Evolutionary conservation across 2,329 filamentous ascomycete species (phyloP), one percentile per base, ranked within the genome.

Genomic region (Penicillium vulpinum): DNA sequence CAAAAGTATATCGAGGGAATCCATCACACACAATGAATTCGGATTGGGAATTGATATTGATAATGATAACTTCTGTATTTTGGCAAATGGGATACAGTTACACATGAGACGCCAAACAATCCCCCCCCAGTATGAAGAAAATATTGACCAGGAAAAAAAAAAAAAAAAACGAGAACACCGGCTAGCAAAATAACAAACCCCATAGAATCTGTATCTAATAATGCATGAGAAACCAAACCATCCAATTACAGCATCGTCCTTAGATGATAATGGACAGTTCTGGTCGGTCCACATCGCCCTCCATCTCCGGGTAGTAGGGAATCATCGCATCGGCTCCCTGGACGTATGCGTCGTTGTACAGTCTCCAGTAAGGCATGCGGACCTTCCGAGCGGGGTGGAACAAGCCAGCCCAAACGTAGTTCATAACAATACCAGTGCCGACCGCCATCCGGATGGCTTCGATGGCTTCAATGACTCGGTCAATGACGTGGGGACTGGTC

Each of bases 371-470:
- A 21, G 95, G 94, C 62, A 86, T 88, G 59, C 94, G 85, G 52
- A 99, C 94, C 78, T 97, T 97, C 61, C 94, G 85, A 3, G 94
- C 94, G 0, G 94, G 93, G 73, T 99, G 95, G 82, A 99, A 99
- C 18, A 99, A 81, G 18, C 94, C 94, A 0, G 94, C 93, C 92
- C 92, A 97, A 58, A 97, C 88, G 74, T 99, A 99, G 78, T 99
- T 99, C 83, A 99, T 89, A 35, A 97, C 91, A 22, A 95, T 80
- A 3, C 94, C 94, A 0, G 92, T 91, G 0, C 94, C 94, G 43
- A 97, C 89, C 0, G 93, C 92, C 81, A 97, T 91, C 46, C 94
- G 87, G 61, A 99, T 90, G 38, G 92, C 94, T 75, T 97, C 94
- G 64, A 99, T 95, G 49, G 95, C 94, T 75, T 99, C 95, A 62